These are phyloP conservation scores for Triticum timopheevii DNA, from an alignment of 176 grass and related monocot species.

Conservation along the genomic window DNA sequence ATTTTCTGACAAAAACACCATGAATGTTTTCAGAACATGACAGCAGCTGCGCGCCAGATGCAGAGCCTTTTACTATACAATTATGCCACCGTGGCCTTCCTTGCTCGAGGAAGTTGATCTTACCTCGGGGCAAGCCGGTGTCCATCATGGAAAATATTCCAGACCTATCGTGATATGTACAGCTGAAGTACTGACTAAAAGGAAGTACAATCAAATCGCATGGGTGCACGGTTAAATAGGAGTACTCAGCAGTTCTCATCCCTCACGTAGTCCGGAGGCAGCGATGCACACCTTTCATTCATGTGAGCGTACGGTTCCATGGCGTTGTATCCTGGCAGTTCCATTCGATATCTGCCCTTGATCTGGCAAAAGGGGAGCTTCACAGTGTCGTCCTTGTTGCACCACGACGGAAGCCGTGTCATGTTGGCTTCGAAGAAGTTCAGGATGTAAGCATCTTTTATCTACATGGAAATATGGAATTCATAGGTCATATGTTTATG, in stretches of 20 bases:
- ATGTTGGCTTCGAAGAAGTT: conserved; percentile 80
- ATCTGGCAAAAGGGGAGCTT: conserved; percentile 96
- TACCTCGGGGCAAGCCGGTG: background rate
- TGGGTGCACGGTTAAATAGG: background rate
- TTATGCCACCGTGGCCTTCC: conserved; percentile 17
- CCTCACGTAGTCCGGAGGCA: conserved; percentile 73
- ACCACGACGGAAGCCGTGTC: conserved; percentile 74
- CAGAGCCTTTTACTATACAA: conserved; percentile 30
- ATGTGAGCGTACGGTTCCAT: conserved; percentile 82
- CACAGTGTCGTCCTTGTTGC: conserved; percentile 83
- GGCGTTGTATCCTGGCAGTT: conserved; percentile 86
- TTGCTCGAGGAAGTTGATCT: conserved; percentile 22
- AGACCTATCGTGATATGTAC: conserved; percentile 44
- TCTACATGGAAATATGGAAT: conserved; percentile 47
- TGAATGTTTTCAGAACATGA: background rate
- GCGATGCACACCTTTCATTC: conserved; percentile 87
- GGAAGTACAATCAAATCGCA: conserved; percentile 20
- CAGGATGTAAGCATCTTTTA: conserved; percentile 96
- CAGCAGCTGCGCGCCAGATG: background rate
- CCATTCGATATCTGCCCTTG: conserved; percentile 89
- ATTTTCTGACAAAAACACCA: background rate
- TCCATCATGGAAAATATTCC: background rate
- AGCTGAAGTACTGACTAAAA: conserved; percentile 11
- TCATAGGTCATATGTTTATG: background rate
- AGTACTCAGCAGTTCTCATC: conserved; percentile 47